Percentiles rank a stretch among this genome's conserved stretches.
Evolutionary conservation across 371 early-diverging fungal genomes (phyloP).

Genomic region (Saksenaea oblongispora): DNA sequence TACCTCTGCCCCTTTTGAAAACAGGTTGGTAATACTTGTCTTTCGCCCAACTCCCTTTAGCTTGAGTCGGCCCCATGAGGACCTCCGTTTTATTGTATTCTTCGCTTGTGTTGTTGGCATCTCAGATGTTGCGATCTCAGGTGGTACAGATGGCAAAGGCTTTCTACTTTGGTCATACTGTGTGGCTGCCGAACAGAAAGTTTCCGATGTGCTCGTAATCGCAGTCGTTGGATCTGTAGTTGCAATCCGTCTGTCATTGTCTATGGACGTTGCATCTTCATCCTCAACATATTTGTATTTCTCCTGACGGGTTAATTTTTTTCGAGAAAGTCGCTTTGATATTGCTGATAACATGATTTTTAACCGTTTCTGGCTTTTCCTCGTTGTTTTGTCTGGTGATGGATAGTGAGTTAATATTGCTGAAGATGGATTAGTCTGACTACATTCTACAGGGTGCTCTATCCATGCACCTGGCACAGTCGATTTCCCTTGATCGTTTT

Average conservation of each 20-base stretch:
- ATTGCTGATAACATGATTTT: conserved; percentile 55
- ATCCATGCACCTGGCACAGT: conserved; percentile 9
- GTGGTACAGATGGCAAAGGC: background rate
- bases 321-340: conserved; percentile 50
- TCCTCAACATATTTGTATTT: conserved; percentile 17
- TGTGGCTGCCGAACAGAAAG: conserved; percentile 10
- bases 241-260: background rate
- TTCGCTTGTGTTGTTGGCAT: background rate
- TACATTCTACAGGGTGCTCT: background rate
- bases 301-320: conserved; percentile 38
- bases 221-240: conserved; percentile 1
- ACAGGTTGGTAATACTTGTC: conserved; percentile 14
- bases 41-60: conserved; percentile 12
- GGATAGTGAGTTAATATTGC: background rate
- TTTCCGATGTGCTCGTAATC: conserved; percentile 15
- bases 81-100: conserved; percentile 11
- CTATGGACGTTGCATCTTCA: background rate
- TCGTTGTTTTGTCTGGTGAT: background rate
- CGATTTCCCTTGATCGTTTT: background rate
- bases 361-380: background rate
- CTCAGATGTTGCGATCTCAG: background rate
- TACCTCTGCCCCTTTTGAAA: conserved; percentile 15
- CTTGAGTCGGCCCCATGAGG: conserved; percentile 22
- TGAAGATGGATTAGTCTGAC: background rate
- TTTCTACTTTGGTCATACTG: background rate